A percentile compares a stretch with the other conserved stretches of the same genome.
Evolutionary conservation across 2,329 filamentous ascomycete species (phyloP).

Genomic region (Colletotrichum sp.): DNA sequence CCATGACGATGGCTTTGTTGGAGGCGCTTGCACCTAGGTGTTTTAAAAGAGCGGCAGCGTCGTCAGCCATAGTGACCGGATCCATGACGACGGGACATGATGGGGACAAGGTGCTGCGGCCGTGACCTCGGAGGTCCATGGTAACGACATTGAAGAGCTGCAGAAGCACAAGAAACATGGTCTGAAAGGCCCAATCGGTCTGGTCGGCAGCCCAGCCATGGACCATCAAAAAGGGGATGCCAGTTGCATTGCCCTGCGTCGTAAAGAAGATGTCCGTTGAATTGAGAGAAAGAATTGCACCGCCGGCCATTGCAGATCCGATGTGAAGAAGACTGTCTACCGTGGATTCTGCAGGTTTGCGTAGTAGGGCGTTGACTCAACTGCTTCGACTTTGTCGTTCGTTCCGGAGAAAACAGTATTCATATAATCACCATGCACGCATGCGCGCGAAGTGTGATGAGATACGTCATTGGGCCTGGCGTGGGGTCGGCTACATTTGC

Average conservation of each 20-base stretch:
- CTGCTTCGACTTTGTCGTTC: not conserved
- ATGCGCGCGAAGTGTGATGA: rapidly evolving
- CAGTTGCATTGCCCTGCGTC: not conserved
- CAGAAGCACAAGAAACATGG: not conserved
- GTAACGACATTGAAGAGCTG: not conserved
- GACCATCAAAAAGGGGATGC: not conserved
- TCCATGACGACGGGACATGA: not conserved
- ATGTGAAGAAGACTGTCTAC: not conserved
- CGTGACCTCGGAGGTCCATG: not conserved
- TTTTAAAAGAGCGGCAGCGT: not conserved
- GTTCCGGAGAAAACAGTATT: rapidly evolving
- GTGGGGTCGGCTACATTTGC: not conserved
- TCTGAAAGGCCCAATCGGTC: not conserved
- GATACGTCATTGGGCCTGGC: not conserved
- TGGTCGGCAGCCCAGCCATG: not conserved
- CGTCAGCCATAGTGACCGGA: not conserved
- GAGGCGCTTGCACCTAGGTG: not conserved
- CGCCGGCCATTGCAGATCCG: not conserved
- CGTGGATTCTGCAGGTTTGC: not conserved
- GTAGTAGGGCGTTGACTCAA: not conserved
- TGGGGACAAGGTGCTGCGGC: not conserved
- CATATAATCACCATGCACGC: not conserved
- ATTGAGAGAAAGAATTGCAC: not conserved
- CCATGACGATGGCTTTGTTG: not conserved
- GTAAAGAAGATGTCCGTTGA: not conserved